Evolutionary conservation across 2,329 filamentous ascomycete genomes (phyloP), one percentile per base, ranked within the genome.

Genomic region (Hypoxylon sp.): DNA sequence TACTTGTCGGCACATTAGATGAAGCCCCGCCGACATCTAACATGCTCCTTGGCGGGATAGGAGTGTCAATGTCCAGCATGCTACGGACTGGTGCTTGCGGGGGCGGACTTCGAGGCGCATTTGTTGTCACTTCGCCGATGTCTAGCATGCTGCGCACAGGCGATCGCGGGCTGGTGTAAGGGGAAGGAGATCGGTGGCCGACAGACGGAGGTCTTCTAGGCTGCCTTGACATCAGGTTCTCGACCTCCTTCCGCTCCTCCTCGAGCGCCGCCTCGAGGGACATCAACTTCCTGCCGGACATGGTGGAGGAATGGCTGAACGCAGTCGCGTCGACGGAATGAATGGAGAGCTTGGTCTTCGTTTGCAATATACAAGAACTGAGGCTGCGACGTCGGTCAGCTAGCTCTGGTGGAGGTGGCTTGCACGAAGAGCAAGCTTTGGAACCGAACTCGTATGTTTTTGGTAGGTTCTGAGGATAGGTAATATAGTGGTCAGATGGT

Each of bases 61-160:
- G 80, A 57, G 79, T 79, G 69, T 82, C 82, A 67, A 89, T 80
- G 71, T 89, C 87, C 61, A 91, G 82, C 87, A 91, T 89, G 78
- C 88, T 91, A 68, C 89, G 84, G 53, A 89, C 82, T 4, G 86
- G 84, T 33, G 83, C 82, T 66, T 82, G 84, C n/a, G 80, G 75
- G 28, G 81, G 36, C 48, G 69, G 79, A 68, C 79, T 73, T 49
- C 75, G 77, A 56, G 75, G 62, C 44, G 72, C 55, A 56, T 69
- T 67, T 48, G 64, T 70, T 54, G 69, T 72, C 50, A 49, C 49
- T 22, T 85, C 81, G 73, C 83, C 81, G 72, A 88, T 82, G 74
- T 89, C 87, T 16, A 90, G 81, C 85, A 91, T 88, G 77, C 88
- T 92, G 70, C 90, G 85, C 56, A 91, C 85, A 9, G 90, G 89